Evolutionary conservation across 2,329 filamentous ascomycete species (phyloP).

Genomic region (Emericellopsis atlantica): DNA sequence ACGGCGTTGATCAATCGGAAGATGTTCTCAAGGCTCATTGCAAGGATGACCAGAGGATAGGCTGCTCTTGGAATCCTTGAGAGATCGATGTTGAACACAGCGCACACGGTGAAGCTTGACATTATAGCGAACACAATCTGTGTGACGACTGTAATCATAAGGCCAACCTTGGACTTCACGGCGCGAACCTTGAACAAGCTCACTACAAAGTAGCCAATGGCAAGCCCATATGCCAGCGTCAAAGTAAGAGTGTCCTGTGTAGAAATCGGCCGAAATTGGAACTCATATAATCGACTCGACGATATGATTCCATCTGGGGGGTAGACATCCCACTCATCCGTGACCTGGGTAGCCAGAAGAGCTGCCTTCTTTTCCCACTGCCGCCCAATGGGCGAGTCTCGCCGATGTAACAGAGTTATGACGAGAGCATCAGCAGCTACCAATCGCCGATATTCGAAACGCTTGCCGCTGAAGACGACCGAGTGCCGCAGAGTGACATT

Average conservation of each 20-base stretch:
- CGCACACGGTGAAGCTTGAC: slow-evolving; percentile 70
- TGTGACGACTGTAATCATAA: slow-evolving; percentile 56
- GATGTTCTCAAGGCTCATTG: slow-evolving; percentile 68
- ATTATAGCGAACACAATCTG: slow-evolving; percentile 63
- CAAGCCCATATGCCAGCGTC: slow-evolving; percentile 50
- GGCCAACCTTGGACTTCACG: slow-evolving; percentile 62
- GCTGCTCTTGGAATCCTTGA: slow-evolving; percentile 61
- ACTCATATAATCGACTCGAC: slow-evolving; percentile 58
- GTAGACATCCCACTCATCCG: slow-evolving; percentile 52
- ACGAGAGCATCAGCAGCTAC: slow-evolving; percentile 67
- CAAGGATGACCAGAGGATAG: slow-evolving; percentile 65
- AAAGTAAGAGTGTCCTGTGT: slow-evolving; percentile 51
- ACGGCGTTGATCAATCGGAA: slow-evolving; percentile 69
- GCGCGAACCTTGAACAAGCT: slow-evolving; percentile 59
- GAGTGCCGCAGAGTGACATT: slow-evolving; percentile 67
- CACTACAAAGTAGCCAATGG: slow-evolving; percentile 50
- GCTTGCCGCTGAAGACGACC: slow-evolving; percentile 73
- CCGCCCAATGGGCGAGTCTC: slow-evolving; percentile 48
- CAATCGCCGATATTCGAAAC: slow-evolving; percentile 54
- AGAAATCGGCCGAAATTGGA: slow-evolving; percentile 65
- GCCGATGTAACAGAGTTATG: slow-evolving; percentile 60
- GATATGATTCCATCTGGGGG: slow-evolving; percentile 41
- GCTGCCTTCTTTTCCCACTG: slow-evolving; percentile 52
- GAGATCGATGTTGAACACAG: slow-evolving; percentile 61
- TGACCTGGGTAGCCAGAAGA: slow-evolving; percentile 33